Conservation (phyloP, 2,329 filamentous ascomycete genomes). For the Aaosphaeria arxii region DNA sequence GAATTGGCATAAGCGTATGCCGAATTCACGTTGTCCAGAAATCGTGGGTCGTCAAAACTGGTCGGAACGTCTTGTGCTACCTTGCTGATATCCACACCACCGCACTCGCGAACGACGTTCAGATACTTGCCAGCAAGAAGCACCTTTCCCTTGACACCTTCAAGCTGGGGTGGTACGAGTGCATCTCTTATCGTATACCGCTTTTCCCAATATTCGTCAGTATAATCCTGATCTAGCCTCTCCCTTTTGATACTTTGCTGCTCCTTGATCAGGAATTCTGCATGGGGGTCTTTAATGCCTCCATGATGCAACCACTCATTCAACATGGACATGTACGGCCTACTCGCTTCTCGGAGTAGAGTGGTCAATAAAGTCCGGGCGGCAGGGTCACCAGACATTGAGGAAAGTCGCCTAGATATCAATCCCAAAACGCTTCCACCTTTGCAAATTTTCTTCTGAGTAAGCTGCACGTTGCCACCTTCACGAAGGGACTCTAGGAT, state of each 20-base stretch:
- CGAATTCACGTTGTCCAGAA: slow-evolving; percentile 91
- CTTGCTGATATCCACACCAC: slow-evolving; percentile 90
- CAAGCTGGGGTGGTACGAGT: slow-evolving; percentile 87
- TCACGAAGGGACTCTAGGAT: slow-evolving; percentile 88
- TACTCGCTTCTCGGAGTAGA: slow-evolving; percentile 80
- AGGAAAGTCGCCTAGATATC: slow-evolving; percentile 78
- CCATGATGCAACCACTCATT: slow-evolving; percentile 99
- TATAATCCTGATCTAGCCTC: slow-evolving; percentile 91
- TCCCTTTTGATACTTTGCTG: slow-evolving; percentile 93
- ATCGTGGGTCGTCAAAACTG: slow-evolving; percentile 86
- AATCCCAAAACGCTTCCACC: slow-evolving; percentile 92
- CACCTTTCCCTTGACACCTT: slow-evolving; percentile 89
- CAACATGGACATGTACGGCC: slow-evolving; percentile 96
- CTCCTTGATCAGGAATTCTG: slow-evolving; percentile 92
- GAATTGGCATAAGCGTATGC: slow-evolving; percentile 96
- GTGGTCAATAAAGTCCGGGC: slow-evolving; percentile 78
- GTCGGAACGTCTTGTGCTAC: slow-evolving; percentile 83
- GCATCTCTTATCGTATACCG: slow-evolving; percentile 91
- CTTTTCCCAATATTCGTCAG: slow-evolving; percentile 98
- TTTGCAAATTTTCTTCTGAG: slow-evolving; percentile 89
- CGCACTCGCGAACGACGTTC: slow-evolving; percentile 95
- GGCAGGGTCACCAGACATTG: slow-evolving; percentile 90
- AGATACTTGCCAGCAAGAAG: slow-evolving; percentile 94
- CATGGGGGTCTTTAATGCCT: slow-evolving; percentile 88
- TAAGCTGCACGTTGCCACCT: slow-evolving; percentile 79